Evolutionary conservation across 345 rosid species (phyloP), one percentile per base, ranked within the genome.

Genomic region (Melastoma malabathricum): DNA sequence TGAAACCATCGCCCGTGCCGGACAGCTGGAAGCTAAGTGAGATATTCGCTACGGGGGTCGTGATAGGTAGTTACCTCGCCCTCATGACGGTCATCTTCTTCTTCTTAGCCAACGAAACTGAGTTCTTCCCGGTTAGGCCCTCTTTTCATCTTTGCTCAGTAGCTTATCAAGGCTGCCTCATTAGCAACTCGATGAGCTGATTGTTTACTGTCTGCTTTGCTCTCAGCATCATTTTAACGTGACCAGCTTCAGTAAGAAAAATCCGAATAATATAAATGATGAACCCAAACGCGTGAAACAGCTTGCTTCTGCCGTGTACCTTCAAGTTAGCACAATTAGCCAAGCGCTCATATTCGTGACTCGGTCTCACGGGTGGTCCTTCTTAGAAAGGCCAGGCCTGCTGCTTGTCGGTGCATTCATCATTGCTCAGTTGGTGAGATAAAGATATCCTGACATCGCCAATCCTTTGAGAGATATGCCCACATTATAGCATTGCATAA

Each of bases 21-120:
- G 95, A 89, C 58, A 72, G 89, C 54, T 89, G 95, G 97, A 89
- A 82, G 65, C 84, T 89, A 50, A 81, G 76, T 17, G 95, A 89
- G 73, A 85, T 89, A 43, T 89, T 89, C 49, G 81, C 97, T 50
- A 89, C 93, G 1, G 93, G 97, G 29, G 65, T 89, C 56, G 83
- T 85, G 45, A 64, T 83, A 17, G 97, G 97, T 39, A 48, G 72
- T 23, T 89, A 85, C 67, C 77, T 82, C 31, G 97, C 93, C 52
- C 64, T 82, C 47, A 74, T 74, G 65, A 85, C 93, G 1, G 75
- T 81, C 15, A 14, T 82, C 2, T 89, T 89, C 71, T 85, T 84
- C 77, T 82, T 72, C 69, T 64, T 70, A 15, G 69, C 70, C 54
- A 77, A 67, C 44, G 81, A 85, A 56, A 78, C 97, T 3, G 58